Evolutionary conservation across 2,329 filamentous ascomycete genomes (phyloP).

Genomic region (Stemphylium beticola): DNA sequence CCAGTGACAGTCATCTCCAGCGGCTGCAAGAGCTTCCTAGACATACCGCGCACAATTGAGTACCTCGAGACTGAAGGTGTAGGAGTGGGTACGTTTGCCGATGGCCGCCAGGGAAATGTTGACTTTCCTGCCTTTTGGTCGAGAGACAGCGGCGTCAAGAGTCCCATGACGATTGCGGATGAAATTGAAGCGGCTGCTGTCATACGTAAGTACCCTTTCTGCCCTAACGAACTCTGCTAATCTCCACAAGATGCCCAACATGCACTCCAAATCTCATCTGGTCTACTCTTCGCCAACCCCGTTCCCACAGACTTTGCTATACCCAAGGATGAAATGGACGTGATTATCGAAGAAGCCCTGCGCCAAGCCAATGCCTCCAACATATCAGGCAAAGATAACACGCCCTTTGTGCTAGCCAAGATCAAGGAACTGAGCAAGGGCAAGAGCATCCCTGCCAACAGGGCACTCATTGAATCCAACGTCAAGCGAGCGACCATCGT

Average conservation of each 20-base stretch:
- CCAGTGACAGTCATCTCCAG: conserved; percentile 86
- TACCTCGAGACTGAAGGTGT: conserved; percentile 76
- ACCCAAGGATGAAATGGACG: conserved; percentile 59
- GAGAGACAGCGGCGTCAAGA: conserved; percentile 80
- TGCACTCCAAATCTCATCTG: conserved; percentile 73
- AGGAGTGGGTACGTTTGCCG: conserved; percentile 86
- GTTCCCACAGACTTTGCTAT: conserved; percentile 75
- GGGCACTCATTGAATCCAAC: conserved; percentile 71
- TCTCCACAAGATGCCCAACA: conserved; percentile 69
- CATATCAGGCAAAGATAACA: conserved; percentile 76
- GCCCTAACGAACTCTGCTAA: conserved; percentile 5
- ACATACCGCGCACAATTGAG: conserved; percentile 88
- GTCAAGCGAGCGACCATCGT: conserved; percentile 69
- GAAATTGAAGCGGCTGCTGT: conserved; percentile 89
- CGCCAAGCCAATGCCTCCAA: conserved; percentile 44
- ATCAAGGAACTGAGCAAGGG: conserved; percentile 80
- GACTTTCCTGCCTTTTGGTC: conserved; percentile 95
- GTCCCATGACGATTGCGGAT: conserved; percentile 74
- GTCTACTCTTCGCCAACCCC: conserved; percentile 87
- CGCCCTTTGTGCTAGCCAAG: conserved; percentile 79
- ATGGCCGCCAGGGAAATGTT: conserved; percentile 73
- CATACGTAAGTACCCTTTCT: conserved; percentile 62
- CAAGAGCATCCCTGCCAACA: conserved; percentile 76
- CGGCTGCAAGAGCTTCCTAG: conserved; percentile 95
- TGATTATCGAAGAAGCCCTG: conserved; percentile 51